Percentiles rank a stretch among this genome's conserved stretches.
These are phyloP conservation scores for Stereocaulon alpinum DNA, from an alignment of 495 filamentous ascomycete genomes.

Conservation along the genomic window DNA sequence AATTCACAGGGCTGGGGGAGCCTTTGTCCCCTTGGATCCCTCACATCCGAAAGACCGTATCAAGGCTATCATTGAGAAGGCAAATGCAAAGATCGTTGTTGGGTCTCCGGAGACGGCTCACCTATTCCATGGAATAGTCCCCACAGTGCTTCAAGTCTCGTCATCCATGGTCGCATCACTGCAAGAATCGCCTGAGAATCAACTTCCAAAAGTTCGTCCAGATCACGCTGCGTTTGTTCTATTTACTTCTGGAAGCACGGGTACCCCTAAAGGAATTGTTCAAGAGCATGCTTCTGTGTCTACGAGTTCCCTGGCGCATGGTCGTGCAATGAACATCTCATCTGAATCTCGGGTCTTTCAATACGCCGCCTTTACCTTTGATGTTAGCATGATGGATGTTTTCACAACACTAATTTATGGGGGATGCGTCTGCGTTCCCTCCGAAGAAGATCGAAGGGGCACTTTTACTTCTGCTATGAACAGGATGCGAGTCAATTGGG, in stretches of 20 bases:
- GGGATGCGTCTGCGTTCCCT: conserved; percentile 56
- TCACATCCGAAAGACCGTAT: conserved; percentile 45
- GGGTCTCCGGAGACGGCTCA: neutral
- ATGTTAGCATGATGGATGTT: conserved; percentile 56
- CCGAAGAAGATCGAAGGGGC: conserved; percentile 41
- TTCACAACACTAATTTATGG: conserved; percentile 54
- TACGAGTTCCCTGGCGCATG: conserved; percentile 9
- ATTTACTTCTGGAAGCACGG: conserved; percentile 36
- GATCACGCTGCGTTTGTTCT: conserved; percentile 27
- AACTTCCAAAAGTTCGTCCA: conserved; percentile 7
- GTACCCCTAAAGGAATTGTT: conserved; percentile 34
- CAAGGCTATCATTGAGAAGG: conserved; percentile 38
- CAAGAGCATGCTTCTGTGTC: conserved; percentile 20
- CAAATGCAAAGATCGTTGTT: conserved; percentile 31
- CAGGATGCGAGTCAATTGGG: conserved; percentile 17
- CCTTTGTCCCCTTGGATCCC: conserved; percentile 48
- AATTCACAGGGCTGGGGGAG: conserved; percentile 49
- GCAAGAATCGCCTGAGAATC: neutral
- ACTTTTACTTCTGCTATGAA: conserved; percentile 14
- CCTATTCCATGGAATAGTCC: conserved; percentile 1
- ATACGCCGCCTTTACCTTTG: conserved; percentile 59
- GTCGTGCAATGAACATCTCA: conserved; percentile 34
- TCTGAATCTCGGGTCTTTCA: conserved; percentile 50
- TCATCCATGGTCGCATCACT: neutral
- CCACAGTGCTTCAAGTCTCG: conserved; percentile 6